A percentile compares a stretch with the other conserved stretches of the same genome.
Evolutionary conservation across 2,329 filamentous ascomycete species (phyloP).

Genomic region (Kalmusia sp.): DNA sequence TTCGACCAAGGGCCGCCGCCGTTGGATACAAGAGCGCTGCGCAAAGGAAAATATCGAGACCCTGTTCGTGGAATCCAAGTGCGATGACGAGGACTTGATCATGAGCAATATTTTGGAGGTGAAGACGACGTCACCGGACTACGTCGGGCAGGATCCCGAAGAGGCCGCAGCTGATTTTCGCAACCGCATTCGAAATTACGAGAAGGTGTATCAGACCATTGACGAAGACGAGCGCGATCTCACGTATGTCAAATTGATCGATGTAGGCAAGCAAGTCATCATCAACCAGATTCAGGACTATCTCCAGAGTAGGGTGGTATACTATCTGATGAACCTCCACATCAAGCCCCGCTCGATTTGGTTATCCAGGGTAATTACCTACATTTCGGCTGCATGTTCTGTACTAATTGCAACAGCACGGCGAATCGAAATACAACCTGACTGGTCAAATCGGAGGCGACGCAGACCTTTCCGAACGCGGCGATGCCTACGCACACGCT

Average conservation of each 20-base stretch:
- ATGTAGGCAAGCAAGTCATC: conserved; percentile 93
- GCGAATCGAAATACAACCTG: conserved; percentile 92
- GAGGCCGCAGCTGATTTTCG: conserved; percentile 89
- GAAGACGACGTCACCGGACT: conserved; percentile 96
- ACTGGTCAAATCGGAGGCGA: conserved; percentile 92
- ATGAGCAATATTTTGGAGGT: conserved; percentile 98
- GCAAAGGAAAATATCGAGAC: conserved; percentile 81
- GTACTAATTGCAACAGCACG: conserved; percentile 67
- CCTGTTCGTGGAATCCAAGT: conserved; percentile 95
- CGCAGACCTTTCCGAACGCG: conserved; percentile 82
- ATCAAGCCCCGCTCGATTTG: conserved; percentile 96
- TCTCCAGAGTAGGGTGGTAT: conserved; percentile 92
- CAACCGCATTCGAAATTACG: conserved; percentile 94
- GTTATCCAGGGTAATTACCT: conserved; percentile 80
- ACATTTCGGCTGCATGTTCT: not conserved
- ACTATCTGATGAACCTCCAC: conserved; percentile 98
- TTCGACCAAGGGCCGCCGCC: conserved; percentile 85
- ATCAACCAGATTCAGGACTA: conserved; percentile 99
- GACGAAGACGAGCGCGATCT: conserved; percentile 86
- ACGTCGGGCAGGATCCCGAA: conserved; percentile 92
- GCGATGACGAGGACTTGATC: conserved; percentile 93
- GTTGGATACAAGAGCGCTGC: conserved; percentile 89
- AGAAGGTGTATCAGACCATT: conserved; percentile 94
- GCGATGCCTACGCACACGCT: conserved; percentile 84
- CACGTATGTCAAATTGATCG: conserved; percentile 97